phyloP scores from a whole-genome alignment of 768 basidiomycete genomes.

The Gymnopilus dilepis region DNA sequence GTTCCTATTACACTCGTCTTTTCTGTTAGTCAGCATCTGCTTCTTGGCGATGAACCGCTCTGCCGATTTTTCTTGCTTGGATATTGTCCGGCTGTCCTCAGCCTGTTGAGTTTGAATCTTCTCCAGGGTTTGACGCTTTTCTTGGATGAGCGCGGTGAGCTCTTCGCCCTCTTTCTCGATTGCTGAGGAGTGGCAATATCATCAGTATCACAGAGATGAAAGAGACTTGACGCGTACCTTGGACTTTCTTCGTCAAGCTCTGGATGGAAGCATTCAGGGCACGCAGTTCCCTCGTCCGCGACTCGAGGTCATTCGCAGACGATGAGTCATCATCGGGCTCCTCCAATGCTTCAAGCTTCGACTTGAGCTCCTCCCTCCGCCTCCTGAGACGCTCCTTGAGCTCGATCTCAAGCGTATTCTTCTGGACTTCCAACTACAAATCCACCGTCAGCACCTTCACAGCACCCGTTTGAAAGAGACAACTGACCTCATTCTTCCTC shows the following conservation, averaged over 20 bases:
- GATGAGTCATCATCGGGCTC: constrained; percentile 62
- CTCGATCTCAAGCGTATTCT: constrained; percentile 89
- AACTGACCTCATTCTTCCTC: constrained; percentile 70
- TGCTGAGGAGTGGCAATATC: constrained; percentile 40
- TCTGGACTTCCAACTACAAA: constrained; percentile 68
- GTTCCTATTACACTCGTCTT: constrained; percentile 94
- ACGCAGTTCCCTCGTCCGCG: constrained; percentile 70
- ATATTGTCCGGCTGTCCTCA: constrained; percentile 86
- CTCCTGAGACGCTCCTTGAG: constrained; percentile 88
- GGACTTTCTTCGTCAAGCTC: constrained; percentile 62
- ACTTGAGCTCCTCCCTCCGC: constrained; percentile 76
- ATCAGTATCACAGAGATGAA: neutral
- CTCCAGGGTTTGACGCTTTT: constrained; percentile 70
- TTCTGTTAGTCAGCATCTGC: constrained; percentile 80
- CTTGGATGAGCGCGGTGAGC: constrained; percentile 65
- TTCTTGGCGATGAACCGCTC: constrained; percentile 94
- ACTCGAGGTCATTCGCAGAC: constrained; percentile 70
- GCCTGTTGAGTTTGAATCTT: constrained; percentile 79
- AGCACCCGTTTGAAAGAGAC: neutral
- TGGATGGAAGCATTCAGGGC: constrained; percentile 71
- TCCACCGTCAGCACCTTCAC: neutral
- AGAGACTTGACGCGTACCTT: constrained; percentile 46
- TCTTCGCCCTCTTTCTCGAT: constrained; percentile 78
- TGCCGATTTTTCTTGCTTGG: constrained; percentile 93
- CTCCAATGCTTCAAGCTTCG: constrained; percentile 77